Evolutionary conservation across 495 filamentous ascomycete genomes (phyloP), one percentile per base, ranked within the genome.

Genomic region (Lentithecium fluviatile): DNA sequence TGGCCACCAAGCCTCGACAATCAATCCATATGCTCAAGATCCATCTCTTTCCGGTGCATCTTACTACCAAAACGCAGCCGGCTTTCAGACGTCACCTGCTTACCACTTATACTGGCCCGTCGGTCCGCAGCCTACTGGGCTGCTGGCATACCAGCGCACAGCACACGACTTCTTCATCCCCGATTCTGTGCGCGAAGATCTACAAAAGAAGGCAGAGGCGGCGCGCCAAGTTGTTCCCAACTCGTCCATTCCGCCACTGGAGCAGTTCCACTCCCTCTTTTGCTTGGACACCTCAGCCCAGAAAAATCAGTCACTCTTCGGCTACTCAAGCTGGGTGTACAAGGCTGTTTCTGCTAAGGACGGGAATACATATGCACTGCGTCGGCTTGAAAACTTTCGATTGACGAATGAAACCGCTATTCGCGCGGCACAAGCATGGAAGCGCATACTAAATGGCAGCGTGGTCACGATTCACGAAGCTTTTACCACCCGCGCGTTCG

Each of bases 41-140:
- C 60, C 69, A 54, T 78, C 82, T 46, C 76, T 83, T 51, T 76
- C 85, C 62, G 90, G 92, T 68, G 89, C 89, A 24, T 87, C 89
- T 75, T 76, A 80, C 73, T 67, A 61, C 29, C 56, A 56, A 26
- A 55, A 57, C 57, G 43, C 59, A 15, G 55, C 60, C 50, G 56
- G 59, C 37, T 54, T 60, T 52, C 54, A 62, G 13, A 52, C 46
- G 2, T 29, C 37, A 26, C 58, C 57, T 21, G 56, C 89, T 79
- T 95, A 96, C 71, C 93, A 97, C 76, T 83, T 96, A 6, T 98
- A 97, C 70, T 88, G 90, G 20, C 90, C 91, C 0, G 79, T 89
- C 59, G 90, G 89, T n/a, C 85, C 90, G 7, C 85, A 91, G 68
- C 84, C 83, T 58, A 85, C 90, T 68, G 88, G 87, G 59, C 78